Conservation (phyloP, 2,329 filamentous ascomycete species). For the Cercospora citrullina region DNA sequence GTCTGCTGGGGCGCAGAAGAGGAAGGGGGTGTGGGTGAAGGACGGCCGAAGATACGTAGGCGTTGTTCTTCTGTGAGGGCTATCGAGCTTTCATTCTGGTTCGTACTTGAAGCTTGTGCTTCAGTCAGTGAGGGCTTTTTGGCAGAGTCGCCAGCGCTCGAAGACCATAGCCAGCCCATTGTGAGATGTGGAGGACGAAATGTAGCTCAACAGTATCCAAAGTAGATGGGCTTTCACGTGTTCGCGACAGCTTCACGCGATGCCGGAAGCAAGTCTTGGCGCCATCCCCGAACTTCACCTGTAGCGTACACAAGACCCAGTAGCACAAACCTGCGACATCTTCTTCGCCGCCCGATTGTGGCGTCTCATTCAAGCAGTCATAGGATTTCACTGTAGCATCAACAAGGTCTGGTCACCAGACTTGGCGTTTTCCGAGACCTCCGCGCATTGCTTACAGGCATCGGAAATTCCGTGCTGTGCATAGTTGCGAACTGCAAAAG, state of each 20-base stretch:
- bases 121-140: background rate
- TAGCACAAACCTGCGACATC: background rate
- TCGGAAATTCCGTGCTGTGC: background rate
- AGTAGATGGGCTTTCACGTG: background rate
- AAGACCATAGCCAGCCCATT: slow-evolving; percentile 37
- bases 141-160: slow-evolving; percentile 15
- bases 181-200: background rate
- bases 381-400: background rate
- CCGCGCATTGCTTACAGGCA: background rate
- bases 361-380: background rate
- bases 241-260: background rate
- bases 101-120: background rate
- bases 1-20: slow-evolving; percentile 28
- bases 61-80: slow-evolving; percentile 35
- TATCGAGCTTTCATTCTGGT: slow-evolving; percentile 13
- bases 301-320: background rate
- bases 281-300: background rate
- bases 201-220: background rate
- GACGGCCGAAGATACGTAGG: slow-evolving; percentile 35
- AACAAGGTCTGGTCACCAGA: background rate
- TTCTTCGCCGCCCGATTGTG: background rate
- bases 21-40: slow-evolving; percentile 25
- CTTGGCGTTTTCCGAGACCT: background rate
- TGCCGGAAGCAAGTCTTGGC: background rate
- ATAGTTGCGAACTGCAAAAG: background rate